Evolutionary conservation across 345 rosid genomes (phyloP).

Genomic region (Salix brachista): DNA sequence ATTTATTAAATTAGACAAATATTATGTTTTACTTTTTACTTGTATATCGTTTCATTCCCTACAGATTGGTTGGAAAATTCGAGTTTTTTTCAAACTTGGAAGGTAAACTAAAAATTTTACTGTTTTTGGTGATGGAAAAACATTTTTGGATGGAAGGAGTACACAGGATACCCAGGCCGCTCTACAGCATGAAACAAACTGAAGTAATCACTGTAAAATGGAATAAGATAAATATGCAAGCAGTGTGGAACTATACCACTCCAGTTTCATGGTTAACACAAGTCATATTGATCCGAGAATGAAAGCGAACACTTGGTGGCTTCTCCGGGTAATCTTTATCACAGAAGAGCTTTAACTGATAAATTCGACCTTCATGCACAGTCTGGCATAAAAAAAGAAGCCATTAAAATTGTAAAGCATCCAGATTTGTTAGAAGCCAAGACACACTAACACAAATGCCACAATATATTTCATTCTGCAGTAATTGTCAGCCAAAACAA

Average conservation of each 20-base stretch:
- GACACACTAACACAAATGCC: background rate
- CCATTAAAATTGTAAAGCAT: background rate
- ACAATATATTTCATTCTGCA: background rate
- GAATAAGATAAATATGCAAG: background rate
- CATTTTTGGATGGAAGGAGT: background rate
- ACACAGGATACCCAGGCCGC: background rate
- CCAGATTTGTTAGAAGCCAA: background rate
- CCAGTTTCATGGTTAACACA: slow-evolving; percentile 96
- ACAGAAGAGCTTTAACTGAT: slow-evolving; percentile 95
- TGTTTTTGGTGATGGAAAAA: background rate
- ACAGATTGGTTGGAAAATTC: background rate
- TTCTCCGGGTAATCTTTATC: slow-evolving; percentile 97
- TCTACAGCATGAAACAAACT: background rate
- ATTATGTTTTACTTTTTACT: background rate
- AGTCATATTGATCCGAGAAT: slow-evolving; percentile 87
- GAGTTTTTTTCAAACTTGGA: background rate
- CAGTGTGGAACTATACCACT: slow-evolving; percentile 49
- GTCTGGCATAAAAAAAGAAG: slow-evolving; percentile 40
- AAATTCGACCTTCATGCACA: slow-evolving; percentile 94
- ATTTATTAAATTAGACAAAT: background rate
- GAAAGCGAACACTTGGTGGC: slow-evolving; percentile 93
- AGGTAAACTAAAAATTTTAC: background rate
- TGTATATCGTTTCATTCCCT: background rate
- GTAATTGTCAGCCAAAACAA: background rate
- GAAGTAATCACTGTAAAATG: background rate